phyloP scores from a whole-genome alignment of 2,329 filamentous ascomycete genomes.

The Daldinia sp. region DNA sequence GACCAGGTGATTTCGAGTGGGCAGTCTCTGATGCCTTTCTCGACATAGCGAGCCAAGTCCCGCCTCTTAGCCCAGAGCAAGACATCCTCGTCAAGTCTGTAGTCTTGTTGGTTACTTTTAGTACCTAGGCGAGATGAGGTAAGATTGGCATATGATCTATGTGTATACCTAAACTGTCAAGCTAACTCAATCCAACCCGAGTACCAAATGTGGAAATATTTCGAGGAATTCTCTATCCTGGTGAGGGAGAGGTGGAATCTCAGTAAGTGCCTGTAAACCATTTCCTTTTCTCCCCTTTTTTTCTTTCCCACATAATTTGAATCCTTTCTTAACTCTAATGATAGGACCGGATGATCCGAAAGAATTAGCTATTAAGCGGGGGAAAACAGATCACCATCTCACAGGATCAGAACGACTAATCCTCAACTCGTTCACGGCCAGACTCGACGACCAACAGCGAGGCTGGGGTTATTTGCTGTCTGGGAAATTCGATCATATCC shows the following conservation, averaged over 20 bases:
- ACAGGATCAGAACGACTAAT: conserved; percentile 7
- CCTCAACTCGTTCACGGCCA: conserved; percentile 14
- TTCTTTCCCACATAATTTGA: too few relatives aligned
- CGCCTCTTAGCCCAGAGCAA: not conserved
- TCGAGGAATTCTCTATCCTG: not conserved
- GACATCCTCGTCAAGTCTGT: conserved; percentile 1
- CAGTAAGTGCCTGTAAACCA: not conserved
- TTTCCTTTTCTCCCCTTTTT: too few relatives aligned
- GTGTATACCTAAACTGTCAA: not conserved
- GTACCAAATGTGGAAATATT: not conserved
- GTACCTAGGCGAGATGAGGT: not conserved
- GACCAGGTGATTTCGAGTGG: not conserved
- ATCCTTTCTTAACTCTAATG: not conserved
- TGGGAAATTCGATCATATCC: conserved; percentile 1
- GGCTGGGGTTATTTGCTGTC: not conserved
- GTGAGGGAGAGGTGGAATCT: conserved; percentile 8
- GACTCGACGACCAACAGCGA: not conserved
- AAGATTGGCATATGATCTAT: not conserved
- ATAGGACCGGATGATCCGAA: too few relatives aligned
- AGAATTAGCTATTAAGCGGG: not conserved
- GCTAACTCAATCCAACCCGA: not conserved
- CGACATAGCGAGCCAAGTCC: not conserved
- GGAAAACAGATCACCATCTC: not conserved
- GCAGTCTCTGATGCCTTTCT: not conserved
- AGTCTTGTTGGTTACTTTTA: not conserved